phyloP scores from a whole-genome alignment of 345 rosid genomes.

The Eucalyptus cloeziana region DNA sequence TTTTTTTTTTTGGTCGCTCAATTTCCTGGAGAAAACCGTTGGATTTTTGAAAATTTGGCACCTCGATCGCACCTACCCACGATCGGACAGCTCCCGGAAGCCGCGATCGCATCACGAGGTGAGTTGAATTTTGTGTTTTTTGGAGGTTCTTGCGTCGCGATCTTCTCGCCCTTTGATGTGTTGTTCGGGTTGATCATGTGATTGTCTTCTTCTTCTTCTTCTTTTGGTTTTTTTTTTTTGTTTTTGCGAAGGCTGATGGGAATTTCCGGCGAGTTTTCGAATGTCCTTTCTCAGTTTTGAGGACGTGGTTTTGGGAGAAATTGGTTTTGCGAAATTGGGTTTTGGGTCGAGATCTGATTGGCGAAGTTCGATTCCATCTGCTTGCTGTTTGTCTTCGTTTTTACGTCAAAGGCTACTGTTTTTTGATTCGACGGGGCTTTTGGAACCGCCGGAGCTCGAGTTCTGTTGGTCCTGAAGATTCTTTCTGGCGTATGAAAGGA shows the following conservation, averaged over 20 bases:
- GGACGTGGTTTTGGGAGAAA: background rate
- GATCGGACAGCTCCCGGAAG: background rate
- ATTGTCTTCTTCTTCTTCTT: background rate
- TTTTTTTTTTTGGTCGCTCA: background rate
- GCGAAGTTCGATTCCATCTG: background rate
- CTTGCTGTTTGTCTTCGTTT: background rate
- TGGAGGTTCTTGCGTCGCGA: background rate
- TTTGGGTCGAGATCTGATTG: conserved; percentile 29
- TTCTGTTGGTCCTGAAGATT: background rate
- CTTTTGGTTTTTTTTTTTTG: background rate
- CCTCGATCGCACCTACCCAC: background rate
- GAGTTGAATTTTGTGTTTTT: background rate
- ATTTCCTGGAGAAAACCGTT: background rate
- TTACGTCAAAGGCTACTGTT: background rate
- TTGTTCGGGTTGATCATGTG: background rate
- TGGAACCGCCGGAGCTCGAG: background rate
- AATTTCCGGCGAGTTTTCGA: background rate
- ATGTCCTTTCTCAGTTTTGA: background rate
- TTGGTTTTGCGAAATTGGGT: background rate
- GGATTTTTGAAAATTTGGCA: background rate
- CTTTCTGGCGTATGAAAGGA: background rate
- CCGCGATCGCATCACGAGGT: background rate
- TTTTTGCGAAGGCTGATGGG: background rate
- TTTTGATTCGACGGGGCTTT: background rate
- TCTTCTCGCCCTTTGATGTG: background rate